phyloP scores from a whole-genome alignment of 495 filamentous ascomycete genomes.

The Xylaria venustula region DNA sequence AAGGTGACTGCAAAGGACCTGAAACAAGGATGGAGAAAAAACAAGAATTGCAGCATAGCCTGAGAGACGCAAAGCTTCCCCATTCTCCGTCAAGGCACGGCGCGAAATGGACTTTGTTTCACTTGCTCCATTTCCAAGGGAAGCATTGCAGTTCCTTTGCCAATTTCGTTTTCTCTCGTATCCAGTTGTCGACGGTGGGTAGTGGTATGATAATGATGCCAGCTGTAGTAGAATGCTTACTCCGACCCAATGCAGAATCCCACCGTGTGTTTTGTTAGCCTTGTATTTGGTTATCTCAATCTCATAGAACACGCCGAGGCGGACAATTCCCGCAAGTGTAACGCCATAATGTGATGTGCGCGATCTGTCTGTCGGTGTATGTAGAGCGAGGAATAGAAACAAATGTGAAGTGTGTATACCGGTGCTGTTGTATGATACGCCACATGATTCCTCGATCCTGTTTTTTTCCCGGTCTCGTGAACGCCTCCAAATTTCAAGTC shows the following conservation, averaged over 20 bases:
- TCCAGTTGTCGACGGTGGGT: not conserved
- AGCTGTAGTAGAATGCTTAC: constrained; percentile 1
- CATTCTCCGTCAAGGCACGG: too few species aligned
- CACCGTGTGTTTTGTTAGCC: not conserved
- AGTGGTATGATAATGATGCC: not conserved
- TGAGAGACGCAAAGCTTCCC: too few species aligned
- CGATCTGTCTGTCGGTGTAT: not conserved
- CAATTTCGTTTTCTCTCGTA: not conserved
- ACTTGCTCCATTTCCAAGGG: not conserved
- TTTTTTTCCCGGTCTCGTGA: not conserved
- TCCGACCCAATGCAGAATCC: constrained; percentile 13
- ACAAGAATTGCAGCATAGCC: too few species aligned
- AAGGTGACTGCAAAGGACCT: not conserved
- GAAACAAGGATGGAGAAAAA: too few species aligned
- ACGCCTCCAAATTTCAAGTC: constrained; percentile 5
- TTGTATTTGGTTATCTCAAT: not conserved
- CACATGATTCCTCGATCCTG: not conserved
- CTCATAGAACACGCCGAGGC: constrained; percentile 5
- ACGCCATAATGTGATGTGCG: constrained; percentile 4
- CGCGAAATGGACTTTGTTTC: not conserved
- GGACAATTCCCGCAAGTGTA: not conserved
- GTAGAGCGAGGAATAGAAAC: not conserved
- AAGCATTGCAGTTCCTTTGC: not conserved
- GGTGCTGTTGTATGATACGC: not conserved
- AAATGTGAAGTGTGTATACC: not conserved